These are phyloP conservation scores for Annulohypoxylon nitens DNA, from an alignment of 495 filamentous ascomycete genomes.

Conservation along the genomic window DNA sequence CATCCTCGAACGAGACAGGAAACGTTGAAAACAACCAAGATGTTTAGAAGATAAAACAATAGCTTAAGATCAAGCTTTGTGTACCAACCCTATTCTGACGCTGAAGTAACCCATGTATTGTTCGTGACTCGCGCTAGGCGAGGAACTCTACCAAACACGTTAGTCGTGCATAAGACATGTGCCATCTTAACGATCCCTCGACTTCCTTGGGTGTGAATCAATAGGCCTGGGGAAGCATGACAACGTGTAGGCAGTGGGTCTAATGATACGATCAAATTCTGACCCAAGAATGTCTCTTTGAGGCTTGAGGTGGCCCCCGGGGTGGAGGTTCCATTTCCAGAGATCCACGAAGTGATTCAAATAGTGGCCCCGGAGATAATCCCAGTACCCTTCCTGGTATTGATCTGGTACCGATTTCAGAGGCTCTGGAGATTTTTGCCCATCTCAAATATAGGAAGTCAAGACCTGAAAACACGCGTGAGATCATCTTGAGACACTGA, in stretches of 20 bases:
- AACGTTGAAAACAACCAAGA: neutral
- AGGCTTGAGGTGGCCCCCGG: neutral
- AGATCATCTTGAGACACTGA: neutral
- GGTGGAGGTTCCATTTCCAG: neutral
- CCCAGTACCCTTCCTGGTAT: neutral
- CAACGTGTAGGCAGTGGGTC: conserved; percentile 8
- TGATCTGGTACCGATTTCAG: neutral
- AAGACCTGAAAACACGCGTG: neutral
- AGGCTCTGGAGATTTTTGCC: neutral
- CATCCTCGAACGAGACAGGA: neutral
- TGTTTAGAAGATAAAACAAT: conserved; percentile 37
- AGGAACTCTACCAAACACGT: conserved; percentile 14
- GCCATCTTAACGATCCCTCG: neutral
- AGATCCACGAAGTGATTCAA: neutral
- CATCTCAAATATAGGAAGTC: neutral
- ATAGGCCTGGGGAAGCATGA: neutral
- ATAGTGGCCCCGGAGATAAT: conserved; percentile 4
- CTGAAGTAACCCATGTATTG: conserved; percentile 13
- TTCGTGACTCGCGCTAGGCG: conserved; percentile 6
- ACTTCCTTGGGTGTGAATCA: neutral
- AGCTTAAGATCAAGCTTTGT: conserved; percentile 28
- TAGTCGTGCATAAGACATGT: conserved; percentile 25
- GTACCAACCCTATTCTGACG: conserved; percentile 12
- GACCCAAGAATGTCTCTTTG: conserved; percentile 1
- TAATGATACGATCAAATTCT: conserved; percentile 12